Conservation (phyloP, 2,329 filamentous ascomycete species). For the Aquanectria penicillioides region DNA sequence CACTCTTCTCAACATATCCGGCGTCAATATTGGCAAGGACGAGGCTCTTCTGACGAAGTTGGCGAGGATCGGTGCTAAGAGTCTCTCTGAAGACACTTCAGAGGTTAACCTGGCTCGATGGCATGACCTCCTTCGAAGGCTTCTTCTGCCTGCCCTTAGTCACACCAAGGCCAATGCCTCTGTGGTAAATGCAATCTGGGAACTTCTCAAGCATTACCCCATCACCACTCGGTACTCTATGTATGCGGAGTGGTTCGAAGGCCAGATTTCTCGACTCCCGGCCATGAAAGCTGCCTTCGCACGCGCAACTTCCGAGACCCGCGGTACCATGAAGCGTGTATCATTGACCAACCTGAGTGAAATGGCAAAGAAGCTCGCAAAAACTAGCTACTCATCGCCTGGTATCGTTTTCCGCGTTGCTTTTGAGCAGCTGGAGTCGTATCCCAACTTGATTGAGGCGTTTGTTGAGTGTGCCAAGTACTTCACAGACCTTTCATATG, state of each 20-base stretch:
- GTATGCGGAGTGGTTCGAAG: conserved; percentile 93
- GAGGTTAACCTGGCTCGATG: conserved; percentile 79
- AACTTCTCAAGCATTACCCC: conserved; percentile 82
- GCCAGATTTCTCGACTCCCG: conserved; percentile 78
- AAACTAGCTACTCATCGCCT: conserved; percentile 90
- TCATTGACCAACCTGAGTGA: conserved; percentile 86
- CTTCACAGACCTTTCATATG: conserved; percentile 91
- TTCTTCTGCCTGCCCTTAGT: conserved; percentile 89
- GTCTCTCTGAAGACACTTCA: conserved; percentile 75
- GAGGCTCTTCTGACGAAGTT: conserved; percentile 81
- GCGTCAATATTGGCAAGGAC: conserved; percentile 90
- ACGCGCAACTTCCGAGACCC: conserved; percentile 79
- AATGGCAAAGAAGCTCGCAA: conserved; percentile 89
- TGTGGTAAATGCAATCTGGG: conserved; percentile 86
- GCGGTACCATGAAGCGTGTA: conserved; percentile 87
- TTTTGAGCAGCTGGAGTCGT: conserved; percentile 90
- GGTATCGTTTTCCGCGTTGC: conserved; percentile 92
- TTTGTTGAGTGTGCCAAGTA: conserved; percentile 95
- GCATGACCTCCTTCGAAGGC: conserved; percentile 83
- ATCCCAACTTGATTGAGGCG: conserved; percentile 93
- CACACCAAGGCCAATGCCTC: conserved; percentile 86
- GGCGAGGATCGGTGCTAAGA: conserved; percentile 84
- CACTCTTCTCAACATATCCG: conserved; percentile 85
- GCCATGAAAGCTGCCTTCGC: conserved; percentile 84
- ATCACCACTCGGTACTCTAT: conserved; percentile 83